Base-by-base conservation (phyloP, 1,284 basidiomycete genomes). In the Microbotryum violaceum region DNA sequence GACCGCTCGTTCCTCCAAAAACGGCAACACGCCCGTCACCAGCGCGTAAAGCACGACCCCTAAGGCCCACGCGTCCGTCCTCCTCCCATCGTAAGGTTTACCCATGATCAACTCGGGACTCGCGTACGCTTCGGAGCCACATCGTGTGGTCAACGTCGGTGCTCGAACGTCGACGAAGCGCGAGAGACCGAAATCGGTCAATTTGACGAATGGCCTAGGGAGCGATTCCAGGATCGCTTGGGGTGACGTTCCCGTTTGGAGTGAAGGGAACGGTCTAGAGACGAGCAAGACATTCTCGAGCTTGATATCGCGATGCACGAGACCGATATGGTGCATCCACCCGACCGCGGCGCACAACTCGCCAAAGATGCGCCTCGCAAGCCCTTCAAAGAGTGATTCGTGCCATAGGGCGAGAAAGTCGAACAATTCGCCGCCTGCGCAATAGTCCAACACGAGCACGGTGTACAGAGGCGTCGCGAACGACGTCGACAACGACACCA, bases 231-330 rank as follows among this genome's bases (percentile, higher is more conserved):
- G 71, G 31, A 72, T 62, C 44, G 73, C 62, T 61, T 79, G 72
- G 0, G 78, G 55, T 69, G 62, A 77, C 61, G 55, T 25, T 33
- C 21, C 14, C 37, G 21, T 70, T 12, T 70, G 70, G 12, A 31
- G 31, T 10, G 57, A 57, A n/a, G 66, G 74, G 71, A 79, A 80
- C 0, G 76, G 79, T 61, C 76, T 76, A 49, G 72, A 65, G 12
- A 77, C 82, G 68, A 85, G 77, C 37, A 86, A 78, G 64, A 86
- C 82, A 71, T 86, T 96, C 76, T 96, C 91, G 21, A 96, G 83
- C 78, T 96, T 96, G 77, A 96, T 86, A 77, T 96, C 91, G 3
- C 91, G 82, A 76, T 96, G 91, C 0, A 94, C 90, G 46, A 94
- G 81, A 2, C 86, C 85, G 33, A 89, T 85, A 51, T 83, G 80